Evolutionary conservation across 1,284 basidiomycete genomes (phyloP), one percentile per base, ranked within the genome.

Genomic region (Puccinia hordei): DNA sequence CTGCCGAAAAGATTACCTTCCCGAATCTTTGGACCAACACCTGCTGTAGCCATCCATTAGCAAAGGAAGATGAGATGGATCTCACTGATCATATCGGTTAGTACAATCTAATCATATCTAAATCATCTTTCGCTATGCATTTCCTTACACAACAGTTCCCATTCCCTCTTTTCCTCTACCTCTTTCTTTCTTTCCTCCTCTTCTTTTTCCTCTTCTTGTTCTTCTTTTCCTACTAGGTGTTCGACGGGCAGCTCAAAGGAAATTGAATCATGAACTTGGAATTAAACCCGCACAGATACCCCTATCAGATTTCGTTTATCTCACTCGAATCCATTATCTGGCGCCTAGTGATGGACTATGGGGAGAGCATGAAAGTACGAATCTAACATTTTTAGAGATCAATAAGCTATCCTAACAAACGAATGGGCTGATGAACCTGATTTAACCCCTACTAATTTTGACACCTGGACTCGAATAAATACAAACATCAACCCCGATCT

Each of bases 11-110:
- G 89, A 99, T 99, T 85, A 99, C 97, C 1, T 99, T 99, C 88
- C 97, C 97, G 1, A 90, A 93, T 85, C 95, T 98, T 94, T 99
- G 97, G 97, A 99, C 97, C 57, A 99, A 99, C 87, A 99, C 97
- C 3, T 99, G 97, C 86, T 99, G 97, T 88, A 97, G 94, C 44
- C 97, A 99, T 85, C 97, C 97, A 22, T 88, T 99, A 77, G 87
- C 87, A 61, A 88, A 88, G 83, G 86, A 86, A 82, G 91, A 93
- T 82, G 97, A 99, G 87, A 92, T 95, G 80, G 85, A 86, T 51
- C 85, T 85, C 66, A 86, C 89, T 84, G 89, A 91, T 51, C 93
- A 97, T 86, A 90, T 91, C 49, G 95, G 94, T 84, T 6, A 68
- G 46, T 38, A 27, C 24, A 68, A 24, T 69, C 30, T 41, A 19